Percentiles rank a stretch among this genome's conserved stretches.
phyloP scores from a whole-genome alignment of 2,329 filamentous ascomycete genomes.

The Penicillium oxalicum region DNA sequence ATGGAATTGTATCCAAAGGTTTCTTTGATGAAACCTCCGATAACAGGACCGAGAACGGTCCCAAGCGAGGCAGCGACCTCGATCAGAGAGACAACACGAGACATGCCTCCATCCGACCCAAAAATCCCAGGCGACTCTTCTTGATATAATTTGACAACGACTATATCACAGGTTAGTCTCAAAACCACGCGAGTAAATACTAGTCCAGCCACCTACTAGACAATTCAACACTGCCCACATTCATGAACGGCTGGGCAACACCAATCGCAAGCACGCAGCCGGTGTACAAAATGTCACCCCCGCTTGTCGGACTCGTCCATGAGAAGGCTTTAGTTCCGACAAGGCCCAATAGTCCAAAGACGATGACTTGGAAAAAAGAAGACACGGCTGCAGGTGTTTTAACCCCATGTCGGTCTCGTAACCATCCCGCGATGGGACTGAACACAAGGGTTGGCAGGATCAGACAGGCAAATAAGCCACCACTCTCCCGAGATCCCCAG shows the following conservation, averaged over 20 bases:
- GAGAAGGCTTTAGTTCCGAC: neutral
- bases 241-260: constrained; percentile 3
- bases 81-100: constrained; percentile 12
- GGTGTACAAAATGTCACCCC: neutral
- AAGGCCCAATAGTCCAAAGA: neutral
- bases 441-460: constrained; percentile 1
- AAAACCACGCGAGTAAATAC: neutral
- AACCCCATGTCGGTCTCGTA: constrained; percentile 4
- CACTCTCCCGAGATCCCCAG: neutral
- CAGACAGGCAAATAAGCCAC: constrained; percentile 5
- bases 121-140: constrained; percentile 5
- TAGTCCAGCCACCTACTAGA: neutral
- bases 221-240: neutral
- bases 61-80: constrained; percentile 12
- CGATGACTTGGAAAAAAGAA: constrained; percentile 1
- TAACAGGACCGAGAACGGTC: constrained; percentile 11
- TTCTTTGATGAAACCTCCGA: constrained; percentile 10
- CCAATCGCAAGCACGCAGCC: constrained; percentile 1
- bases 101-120: constrained; percentile 12
- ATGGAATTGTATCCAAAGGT: constrained; percentile 12
- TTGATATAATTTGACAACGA: neutral
- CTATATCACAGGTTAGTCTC: neutral
- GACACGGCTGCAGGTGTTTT: neutral
- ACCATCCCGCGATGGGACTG: constrained; percentile 6
- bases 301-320: neutral